These are phyloP conservation scores for Colletotrichum cuscutae DNA, from an alignment of 2,329 filamentous ascomycete genomes.

Conservation along the genomic window DNA sequence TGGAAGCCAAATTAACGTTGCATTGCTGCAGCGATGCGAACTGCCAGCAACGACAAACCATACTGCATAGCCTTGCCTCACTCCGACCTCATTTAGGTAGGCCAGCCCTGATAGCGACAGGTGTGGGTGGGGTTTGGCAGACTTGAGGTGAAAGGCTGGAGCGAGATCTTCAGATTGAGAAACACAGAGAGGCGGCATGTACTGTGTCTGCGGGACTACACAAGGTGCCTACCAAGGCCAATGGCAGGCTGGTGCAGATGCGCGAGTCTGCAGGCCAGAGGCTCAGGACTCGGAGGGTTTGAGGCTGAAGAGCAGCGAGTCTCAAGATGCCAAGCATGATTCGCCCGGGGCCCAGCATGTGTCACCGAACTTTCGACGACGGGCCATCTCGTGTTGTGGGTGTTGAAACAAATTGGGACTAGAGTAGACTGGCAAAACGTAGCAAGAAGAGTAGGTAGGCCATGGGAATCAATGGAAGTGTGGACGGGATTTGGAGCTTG, in stretches of 20 bases:
- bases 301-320: constrained; percentile 28
- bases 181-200: neutral
- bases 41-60: neutral
- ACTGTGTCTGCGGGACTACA: neutral
- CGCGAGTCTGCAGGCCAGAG: constrained; percentile 7
- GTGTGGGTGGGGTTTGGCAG: neutral
- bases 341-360: constrained; percentile 16
- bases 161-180: constrained; percentile 32
- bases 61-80: neutral
- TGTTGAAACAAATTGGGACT: constrained; percentile 24
- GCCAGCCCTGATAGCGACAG: neutral
- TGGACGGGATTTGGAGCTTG: neutral
- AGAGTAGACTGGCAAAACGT: neutral
- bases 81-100: neutral
- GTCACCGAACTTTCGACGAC: constrained; percentile 26
- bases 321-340: constrained; percentile 34
- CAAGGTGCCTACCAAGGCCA: no score
- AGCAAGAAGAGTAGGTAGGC: neutral
- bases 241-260: neutral
- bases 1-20: constrained; percentile 25
- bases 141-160: constrained; percentile 29
- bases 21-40: constrained; percentile 12
- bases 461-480: neutral
- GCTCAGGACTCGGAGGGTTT: constrained; percentile 26
- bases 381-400: constrained; percentile 25